phyloP scores from a whole-genome alignment of 1,284 basidiomycete species.

The Ustilago trichophora region DNA sequence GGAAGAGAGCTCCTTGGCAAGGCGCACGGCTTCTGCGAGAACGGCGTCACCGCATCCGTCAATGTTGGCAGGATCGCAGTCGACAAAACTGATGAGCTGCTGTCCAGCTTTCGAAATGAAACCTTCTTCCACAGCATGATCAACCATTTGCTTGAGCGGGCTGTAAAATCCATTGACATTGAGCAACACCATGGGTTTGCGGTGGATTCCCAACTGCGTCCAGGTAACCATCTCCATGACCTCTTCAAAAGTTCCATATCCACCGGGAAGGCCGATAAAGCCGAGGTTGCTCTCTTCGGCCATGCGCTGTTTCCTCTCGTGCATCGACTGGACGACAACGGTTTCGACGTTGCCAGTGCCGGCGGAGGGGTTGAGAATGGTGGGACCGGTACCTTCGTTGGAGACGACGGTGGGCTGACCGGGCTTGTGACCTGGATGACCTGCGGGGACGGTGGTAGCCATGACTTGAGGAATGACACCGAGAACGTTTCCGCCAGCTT shows the following conservation, averaged over 20 bases:
- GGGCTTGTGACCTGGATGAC: constrained; percentile 46
- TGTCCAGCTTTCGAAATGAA: constrained; percentile 69
- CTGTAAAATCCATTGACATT: constrained; percentile 84
- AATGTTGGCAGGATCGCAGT: constrained; percentile 75
- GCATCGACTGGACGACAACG: constrained; percentile 79
- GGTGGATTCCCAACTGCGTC: constrained; percentile 88
- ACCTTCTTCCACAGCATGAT: constrained; percentile 75
- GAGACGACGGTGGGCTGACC: constrained; percentile 28
- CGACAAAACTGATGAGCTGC: constrained; percentile 67
- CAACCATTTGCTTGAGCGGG: constrained; percentile 78
- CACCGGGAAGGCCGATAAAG: constrained; percentile 87
- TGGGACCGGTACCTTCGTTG: constrained; percentile 53
- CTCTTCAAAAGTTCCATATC: constrained; percentile 91
- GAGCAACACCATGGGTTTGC: constrained; percentile 82
- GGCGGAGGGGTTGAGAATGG: constrained; percentile 52
- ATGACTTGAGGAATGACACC: constrained; percentile 84
- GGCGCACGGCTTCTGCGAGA: constrained; percentile 46
- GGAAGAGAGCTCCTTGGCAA: constrained; percentile 29
- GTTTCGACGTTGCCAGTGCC: constrained; percentile 43
- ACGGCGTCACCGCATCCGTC: constrained; percentile 69
- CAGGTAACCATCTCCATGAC: constrained; percentile 89
- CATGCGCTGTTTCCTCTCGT: constrained; percentile 89
- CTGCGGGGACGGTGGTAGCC: constrained; percentile 64
- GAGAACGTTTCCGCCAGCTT: constrained; percentile 78
- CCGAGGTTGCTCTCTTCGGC: constrained; percentile 76